Percentiles rank a stretch among this genome's conserved stretches.
Evolutionary conservation across 2,329 filamentous ascomycete species (phyloP).

Genomic region (Penicillium italicum): DNA sequence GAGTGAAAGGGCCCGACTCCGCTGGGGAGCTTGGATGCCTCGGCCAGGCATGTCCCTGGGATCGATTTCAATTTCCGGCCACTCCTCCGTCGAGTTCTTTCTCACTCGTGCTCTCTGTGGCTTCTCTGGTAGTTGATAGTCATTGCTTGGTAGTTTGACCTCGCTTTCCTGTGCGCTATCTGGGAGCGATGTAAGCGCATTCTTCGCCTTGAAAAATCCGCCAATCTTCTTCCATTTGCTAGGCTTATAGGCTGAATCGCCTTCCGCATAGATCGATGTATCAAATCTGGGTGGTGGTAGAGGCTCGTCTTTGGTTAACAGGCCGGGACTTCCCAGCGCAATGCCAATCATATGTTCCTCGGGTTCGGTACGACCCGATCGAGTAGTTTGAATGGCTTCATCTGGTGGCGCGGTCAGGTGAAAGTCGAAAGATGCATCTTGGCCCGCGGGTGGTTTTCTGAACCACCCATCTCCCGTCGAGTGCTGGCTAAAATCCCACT

Average conservation of each 20-base stretch:
- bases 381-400: slow-evolving; percentile 19
- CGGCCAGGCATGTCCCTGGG: not conserved
- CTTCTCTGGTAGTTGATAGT: not conserved
- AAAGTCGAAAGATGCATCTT: slow-evolving; percentile 30
- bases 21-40: not conserved
- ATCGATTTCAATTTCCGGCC: slow-evolving; percentile 17
- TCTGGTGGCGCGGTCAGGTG: slow-evolving; percentile 27
- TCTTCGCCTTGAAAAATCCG: slow-evolving; percentile 42
- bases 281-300: slow-evolving; percentile 19
- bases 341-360: slow-evolving; percentile 62
- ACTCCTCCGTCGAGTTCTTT: slow-evolving; percentile 16
- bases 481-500: slow-evolving; percentile 24
- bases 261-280: slow-evolving; percentile 10
- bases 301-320: slow-evolving; percentile 21
- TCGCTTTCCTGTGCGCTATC: slow-evolving; percentile 13
- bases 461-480: slow-evolving; percentile 16
- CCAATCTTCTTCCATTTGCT: slow-evolving; percentile 50
- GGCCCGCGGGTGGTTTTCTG: slow-evolving; percentile 15
- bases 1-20: slow-evolving; percentile 13
- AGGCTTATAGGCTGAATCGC: slow-evolving; percentile 28
- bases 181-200: slow-evolving; percentile 20
- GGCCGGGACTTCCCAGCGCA: slow-evolving; percentile 66
- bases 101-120: not conserved
- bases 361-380: slow-evolving; percentile 23
- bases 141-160: slow-evolving; percentile 12